These are phyloP conservation scores for Verticillium albo-atrum DNA, from an alignment of 2,329 filamentous ascomycete genomes.

Conservation along the genomic window DNA sequence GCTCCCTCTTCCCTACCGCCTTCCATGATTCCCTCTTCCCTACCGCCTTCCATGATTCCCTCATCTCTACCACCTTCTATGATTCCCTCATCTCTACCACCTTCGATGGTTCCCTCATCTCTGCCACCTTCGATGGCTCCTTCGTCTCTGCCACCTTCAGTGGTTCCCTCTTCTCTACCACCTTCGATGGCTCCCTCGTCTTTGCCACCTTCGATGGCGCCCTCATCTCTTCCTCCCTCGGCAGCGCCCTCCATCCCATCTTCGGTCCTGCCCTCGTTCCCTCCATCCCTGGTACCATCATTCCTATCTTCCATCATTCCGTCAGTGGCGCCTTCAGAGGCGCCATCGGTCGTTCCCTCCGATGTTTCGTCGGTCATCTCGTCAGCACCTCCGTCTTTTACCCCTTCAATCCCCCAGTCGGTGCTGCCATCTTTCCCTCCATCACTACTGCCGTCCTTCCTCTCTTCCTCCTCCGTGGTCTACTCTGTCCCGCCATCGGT, in stretches of 20 bases:
- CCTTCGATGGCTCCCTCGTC: neutral
- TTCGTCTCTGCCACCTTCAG: neutral
- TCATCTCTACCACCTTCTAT: neutral
- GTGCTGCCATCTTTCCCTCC: neutral
- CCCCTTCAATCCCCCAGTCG: neutral
- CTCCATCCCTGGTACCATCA: neutral
- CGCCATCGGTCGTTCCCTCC: neutral
- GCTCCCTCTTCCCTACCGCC: too few relatives aligned
- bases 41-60: neutral
- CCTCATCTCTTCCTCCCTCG: neutral
- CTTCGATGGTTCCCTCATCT: neutral
- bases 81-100: too few relatives aligned
- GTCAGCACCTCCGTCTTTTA: neutral
- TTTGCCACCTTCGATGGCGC: neutral
- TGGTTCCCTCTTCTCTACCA: neutral
- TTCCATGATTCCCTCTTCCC: neutral
- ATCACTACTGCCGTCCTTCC: neutral
- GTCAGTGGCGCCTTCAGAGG: too few relatives aligned
- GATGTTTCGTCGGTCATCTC: neutral
- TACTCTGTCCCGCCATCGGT: neutral
- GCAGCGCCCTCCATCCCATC: neutral
- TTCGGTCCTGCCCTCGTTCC: neutral
- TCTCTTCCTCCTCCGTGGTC: neutral
- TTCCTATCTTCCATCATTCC: neutral
- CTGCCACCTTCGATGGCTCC: neutral